Evolutionary conservation across 495 filamentous ascomycete genomes (phyloP), one percentile per base, ranked within the genome.

Genomic region (Penicillium parvum): DNA sequence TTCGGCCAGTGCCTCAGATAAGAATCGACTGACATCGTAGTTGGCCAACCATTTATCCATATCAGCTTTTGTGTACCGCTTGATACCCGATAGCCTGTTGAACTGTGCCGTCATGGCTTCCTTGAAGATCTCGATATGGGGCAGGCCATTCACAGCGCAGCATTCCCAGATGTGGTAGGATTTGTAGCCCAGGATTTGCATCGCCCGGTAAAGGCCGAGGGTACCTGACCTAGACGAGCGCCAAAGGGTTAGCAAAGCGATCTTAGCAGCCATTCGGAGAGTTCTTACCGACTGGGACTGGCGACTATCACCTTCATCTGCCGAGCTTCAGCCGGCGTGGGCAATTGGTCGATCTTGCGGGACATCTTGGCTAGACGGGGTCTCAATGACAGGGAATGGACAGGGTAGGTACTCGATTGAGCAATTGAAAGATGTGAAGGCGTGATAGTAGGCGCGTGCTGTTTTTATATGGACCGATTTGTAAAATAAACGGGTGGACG

Each of bases 111-210:
- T 51, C 4, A 56, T 21, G 2, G 27, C 56, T 15, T 60, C 56
- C 1, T 43, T 41, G 20, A 60, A 47, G 7, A 43, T n/a, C 21
- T 42, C 43, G 37, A 60, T 43, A 19, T 60, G 56, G 1, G 45
- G 37, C 0, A 45, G 2, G 9, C 47, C 49, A 8, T 38, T 19
- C 0, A 27, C 23, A 18, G 12, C 15, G n/a, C 38, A 20, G 9
- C 49, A 44, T 9, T 60, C 56, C n/a, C 45, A 45, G 18, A 56
- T 29, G 18, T 60, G 56, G 16, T 60, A 60, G 1, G 56, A 11
- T 0, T 38, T 53, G 43, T 48, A 60, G 8, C 56, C 56, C 12
- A 60, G 37, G 5, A 56, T 56, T 11, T 53, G 12, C 45, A 56
- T 49, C n/a, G 52, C 56, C 12, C 10, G 9, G 14, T 55, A 52